Percentiles rank a stretch among this genome's conserved stretches.
These are phyloP conservation scores for Rubia occidens DNA, from an alignment of 305 asterid species.

Conservation along the genomic window DNA sequence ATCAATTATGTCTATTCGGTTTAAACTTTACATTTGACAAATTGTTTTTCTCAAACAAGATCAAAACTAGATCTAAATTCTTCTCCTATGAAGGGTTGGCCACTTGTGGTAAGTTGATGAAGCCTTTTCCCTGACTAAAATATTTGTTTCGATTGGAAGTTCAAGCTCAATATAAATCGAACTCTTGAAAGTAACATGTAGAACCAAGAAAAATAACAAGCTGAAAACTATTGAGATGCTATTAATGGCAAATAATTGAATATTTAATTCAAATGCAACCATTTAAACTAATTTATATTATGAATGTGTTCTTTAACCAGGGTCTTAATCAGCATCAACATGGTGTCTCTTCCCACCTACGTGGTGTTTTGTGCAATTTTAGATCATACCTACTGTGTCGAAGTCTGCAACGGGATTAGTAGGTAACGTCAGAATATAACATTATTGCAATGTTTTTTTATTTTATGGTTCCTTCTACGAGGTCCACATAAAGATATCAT, in stretches of 20 bases:
- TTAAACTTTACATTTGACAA: background rate
- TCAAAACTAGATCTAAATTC: constrained; percentile 17
- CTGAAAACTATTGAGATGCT: background rate
- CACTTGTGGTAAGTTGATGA: constrained; percentile 22
- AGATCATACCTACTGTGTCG: too few relatives aligned
- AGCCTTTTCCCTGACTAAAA: background rate
- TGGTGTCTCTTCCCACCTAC: constrained; percentile 16
- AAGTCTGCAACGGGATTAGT: too few relatives aligned
- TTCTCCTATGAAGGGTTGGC: constrained; percentile 31
- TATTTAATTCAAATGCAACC: background rate
- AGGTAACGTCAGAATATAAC: too few relatives aligned
- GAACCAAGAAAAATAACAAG: background rate
- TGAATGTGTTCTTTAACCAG: constrained; percentile 10
- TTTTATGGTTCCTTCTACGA: too few relatives aligned
- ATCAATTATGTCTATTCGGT: background rate
- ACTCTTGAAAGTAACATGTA: background rate
- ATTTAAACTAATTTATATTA: background rate
- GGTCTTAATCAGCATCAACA: constrained; percentile 22
- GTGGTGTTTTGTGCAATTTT: too few relatives aligned
- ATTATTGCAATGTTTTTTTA: too few relatives aligned
- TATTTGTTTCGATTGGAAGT: background rate
- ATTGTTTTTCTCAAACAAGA: constrained; percentile 21
- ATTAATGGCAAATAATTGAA: background rate
- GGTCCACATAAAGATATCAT: too few relatives aligned
- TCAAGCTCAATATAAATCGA: background rate